Percentiles rank a stretch among this genome's conserved stretches.
Conservation (phyloP, 1,139 yeast genomes). For the Pneumocystis sp. region DNA sequence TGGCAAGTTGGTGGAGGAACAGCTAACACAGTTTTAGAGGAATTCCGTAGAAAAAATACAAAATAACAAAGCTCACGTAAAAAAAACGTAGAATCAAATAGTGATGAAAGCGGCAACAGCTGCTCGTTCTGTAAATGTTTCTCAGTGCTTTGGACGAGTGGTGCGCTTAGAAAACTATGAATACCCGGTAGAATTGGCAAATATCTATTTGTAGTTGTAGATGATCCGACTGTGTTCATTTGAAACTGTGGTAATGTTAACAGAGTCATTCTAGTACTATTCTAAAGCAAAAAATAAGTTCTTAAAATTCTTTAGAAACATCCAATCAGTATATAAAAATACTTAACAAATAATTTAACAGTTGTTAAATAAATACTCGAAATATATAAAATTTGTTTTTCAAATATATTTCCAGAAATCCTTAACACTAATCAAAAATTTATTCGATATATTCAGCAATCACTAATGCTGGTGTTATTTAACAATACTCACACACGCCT, state of each 20-base stretch:
- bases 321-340: too few species aligned
- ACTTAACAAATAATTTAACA: too few species aligned
- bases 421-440: too few species aligned
- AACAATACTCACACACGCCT: not conserved
- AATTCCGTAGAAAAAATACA: too few species aligned
- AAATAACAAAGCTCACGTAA: not conserved
- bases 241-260: too few species aligned
- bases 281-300: too few species aligned
- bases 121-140: not conserved
- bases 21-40: not conserved
- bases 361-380: too few species aligned
- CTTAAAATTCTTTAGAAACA: too few species aligned
- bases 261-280: not conserved
- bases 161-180: not conserved
- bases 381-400: too few species aligned
- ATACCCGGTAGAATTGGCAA: not conserved
- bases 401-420: too few species aligned
- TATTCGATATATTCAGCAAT: too few species aligned
- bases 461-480: not conserved
- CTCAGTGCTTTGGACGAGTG: not conserved
- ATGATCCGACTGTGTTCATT: not conserved
- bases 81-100: not conserved
- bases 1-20: not conserved
- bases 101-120: not conserved
- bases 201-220: not conserved